Conservation (phyloP, 2,329 filamentous ascomycete species). For the Colletotrichum sp. region DNA sequence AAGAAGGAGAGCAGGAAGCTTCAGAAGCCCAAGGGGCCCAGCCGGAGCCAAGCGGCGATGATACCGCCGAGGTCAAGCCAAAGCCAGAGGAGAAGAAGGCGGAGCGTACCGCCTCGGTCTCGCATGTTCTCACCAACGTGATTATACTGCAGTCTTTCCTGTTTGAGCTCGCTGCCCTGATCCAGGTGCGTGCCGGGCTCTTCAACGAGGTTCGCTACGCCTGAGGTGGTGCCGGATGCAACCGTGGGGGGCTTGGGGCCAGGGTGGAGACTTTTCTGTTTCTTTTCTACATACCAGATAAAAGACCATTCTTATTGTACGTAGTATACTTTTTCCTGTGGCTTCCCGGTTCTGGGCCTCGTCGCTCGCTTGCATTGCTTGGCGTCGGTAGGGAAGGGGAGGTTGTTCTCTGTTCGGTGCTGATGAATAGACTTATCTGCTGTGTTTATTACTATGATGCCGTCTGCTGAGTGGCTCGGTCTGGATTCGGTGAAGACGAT, state of each 20-base stretch:
- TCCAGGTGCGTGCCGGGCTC: slow-evolving; percentile 76
- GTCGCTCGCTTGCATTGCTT: not conserved
- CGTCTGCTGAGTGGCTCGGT: not conserved
- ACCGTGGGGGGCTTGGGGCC: not conserved
- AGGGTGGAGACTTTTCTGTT: not conserved
- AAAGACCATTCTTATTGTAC: not conserved
- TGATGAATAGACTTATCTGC: not conserved
- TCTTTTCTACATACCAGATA: not conserved
- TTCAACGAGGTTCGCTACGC: slow-evolving; percentile 78
- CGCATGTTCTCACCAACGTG: slow-evolving; percentile 80
- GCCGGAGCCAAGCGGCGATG: slow-evolving; percentile 7
- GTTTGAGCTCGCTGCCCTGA: slow-evolving; percentile 75
- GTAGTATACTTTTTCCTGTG: not conserved
- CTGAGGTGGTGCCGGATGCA: slow-evolving; percentile 26
- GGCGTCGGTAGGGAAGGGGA: not conserved
- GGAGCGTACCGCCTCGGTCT: slow-evolving; percentile 66
- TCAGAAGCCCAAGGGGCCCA: slow-evolving; percentile 24
- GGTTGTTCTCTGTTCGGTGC: not conserved
- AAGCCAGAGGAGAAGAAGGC: slow-evolving; percentile 26
- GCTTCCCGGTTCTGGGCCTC: not conserved
- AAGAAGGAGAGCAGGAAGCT: slow-evolving; percentile 17
- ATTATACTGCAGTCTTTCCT: slow-evolving; percentile 82
- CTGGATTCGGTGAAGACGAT: not conserved
- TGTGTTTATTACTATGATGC: not conserved
- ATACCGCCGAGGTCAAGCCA: slow-evolving; percentile 28